A percentile compares a stretch with the other conserved stretches of the same genome.
phyloP scores from a whole-genome alignment of 495 filamentous ascomycete species.

The Hypoxylon intermedium region DNA sequence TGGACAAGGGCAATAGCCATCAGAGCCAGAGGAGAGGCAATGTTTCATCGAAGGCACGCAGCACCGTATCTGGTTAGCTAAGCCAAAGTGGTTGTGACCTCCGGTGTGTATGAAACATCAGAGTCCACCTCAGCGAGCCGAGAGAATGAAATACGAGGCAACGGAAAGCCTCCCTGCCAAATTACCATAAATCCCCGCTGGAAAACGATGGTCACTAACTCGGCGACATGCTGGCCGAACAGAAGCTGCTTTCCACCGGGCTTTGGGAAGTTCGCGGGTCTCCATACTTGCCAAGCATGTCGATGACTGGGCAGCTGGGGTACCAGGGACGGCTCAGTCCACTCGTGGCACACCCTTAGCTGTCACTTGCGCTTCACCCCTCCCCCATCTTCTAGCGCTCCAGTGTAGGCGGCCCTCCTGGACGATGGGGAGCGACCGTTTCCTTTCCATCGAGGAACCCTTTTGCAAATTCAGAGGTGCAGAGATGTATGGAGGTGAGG shows the following conservation, averaged over 20 bases:
- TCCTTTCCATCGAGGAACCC: no score
- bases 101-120: slow-evolving; percentile 2
- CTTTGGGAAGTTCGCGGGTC: slow-evolving; percentile 31
- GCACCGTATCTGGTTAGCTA: neutral
- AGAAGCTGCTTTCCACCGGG: slow-evolving; percentile 26
- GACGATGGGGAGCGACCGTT: slow-evolving; percentile 14
- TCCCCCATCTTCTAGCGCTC: slow-evolving; percentile 22
- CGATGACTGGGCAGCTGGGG: slow-evolving; percentile 30
- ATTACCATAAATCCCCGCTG: slow-evolving; percentile 17
- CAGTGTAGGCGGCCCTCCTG: slow-evolving; percentile 19
- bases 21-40: slow-evolving; percentile 2
- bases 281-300: slow-evolving; percentile 32
- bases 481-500: slow-evolving; percentile 17
- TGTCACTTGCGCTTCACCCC: slow-evolving; percentile 29
- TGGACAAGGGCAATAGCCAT: neutral
- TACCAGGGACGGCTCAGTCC: slow-evolving; percentile 32
- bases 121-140: neutral
- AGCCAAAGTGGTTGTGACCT: neutral
- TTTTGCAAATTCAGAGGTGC: slow-evolving; percentile 9
- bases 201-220: slow-evolving; percentile 16
- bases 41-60: slow-evolving; percentile 1
- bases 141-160: neutral
- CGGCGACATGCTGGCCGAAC: slow-evolving; percentile 34
- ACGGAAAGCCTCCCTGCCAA: slow-evolving; percentile 1
- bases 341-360: slow-evolving; percentile 25